phyloP scores from a whole-genome alignment of 176 grass and related monocot genomes.

The Aegilops sharonensis region DNA sequence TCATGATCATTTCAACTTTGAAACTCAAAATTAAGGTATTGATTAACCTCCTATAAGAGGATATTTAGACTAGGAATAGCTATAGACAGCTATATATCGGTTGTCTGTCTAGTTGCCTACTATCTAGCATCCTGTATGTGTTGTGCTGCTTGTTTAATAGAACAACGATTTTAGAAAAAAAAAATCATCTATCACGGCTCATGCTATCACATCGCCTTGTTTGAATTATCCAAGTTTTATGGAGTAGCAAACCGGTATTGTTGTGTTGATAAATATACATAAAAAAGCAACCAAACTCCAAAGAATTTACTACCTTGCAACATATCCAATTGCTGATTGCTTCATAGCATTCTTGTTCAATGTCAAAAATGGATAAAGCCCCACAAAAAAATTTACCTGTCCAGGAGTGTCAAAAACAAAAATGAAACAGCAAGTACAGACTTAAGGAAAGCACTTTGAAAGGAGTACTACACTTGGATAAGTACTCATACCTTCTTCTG shows the following conservation, averaged over 20 bases:
- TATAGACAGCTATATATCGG: neutral
- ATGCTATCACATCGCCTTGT: neutral
- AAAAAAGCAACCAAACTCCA: neutral
- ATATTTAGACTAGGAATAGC: neutral
- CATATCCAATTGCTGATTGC: slow-evolving; percentile 65
- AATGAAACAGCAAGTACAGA: slow-evolving; percentile 4
- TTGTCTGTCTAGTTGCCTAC: neutral
- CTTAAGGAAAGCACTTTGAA: neutral
- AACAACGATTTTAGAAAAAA: neutral
- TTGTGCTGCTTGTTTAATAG: slow-evolving; percentile 3
- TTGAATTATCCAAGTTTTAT: slow-evolving; percentile 4
- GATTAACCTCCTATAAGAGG: neutral
- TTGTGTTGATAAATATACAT: slow-evolving; percentile 13
- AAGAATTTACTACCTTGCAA: slow-evolving; percentile 62
- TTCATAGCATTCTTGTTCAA: slow-evolving; percentile 65
- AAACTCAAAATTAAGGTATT: slow-evolving; percentile 7
- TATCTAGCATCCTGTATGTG: neutral
- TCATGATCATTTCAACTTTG: neutral
- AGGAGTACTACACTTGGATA: neutral
- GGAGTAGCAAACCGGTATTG: neutral
- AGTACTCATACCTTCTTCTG: slow-evolving; percentile 57
- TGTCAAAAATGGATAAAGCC: slow-evolving; percentile 95
- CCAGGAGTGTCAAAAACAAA: slow-evolving; percentile 36
- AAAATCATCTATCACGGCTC: neutral
- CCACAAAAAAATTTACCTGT: slow-evolving; percentile 53